Evolutionary conservation across 2,329 filamentous ascomycete species (phyloP), one percentile per base, ranked within the genome.

Genomic region (Nemania abortiva): DNA sequence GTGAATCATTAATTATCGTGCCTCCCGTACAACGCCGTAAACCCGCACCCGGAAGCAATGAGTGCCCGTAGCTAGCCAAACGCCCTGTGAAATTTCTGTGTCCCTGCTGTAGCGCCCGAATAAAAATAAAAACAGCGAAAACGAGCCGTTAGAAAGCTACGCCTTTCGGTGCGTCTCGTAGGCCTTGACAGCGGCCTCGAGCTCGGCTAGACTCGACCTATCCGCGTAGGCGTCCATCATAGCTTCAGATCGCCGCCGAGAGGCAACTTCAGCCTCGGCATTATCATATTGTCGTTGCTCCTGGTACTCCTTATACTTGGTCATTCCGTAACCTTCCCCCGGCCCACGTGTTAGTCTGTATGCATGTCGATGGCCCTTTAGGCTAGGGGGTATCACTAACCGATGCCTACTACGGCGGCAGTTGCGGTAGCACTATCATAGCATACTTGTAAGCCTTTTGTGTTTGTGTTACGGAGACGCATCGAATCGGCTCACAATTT

Each of bases 141-240:
- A 27, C 34, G 6, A 24, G 20, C 2, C 4, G 1, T 24, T 20
- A 20, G 22, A 27, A 22, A 15, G 5, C 52, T 56, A 71, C 7
- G 27, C 37, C 65, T 68, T 72, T 11, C 65, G 73, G n/a, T 74
- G 72, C 10, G 74, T 58, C 72, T 84, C 84, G 73, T 87, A 87
- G 29, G 81, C 81, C 60, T 81, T 77, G 61, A 87, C 79, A 1
- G 85, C 85, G 54, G 80, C 82, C 74, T 87, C 83, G 37, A 87
- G 78, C 70, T 82, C 82, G 29, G 83, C 81, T 3, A 87, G 78
- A 70, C 82, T 86, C 31, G 82, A 82, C 15, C 84, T 81, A 69
- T 85, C 84, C 55, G 85, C 84, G 67, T 87, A 87, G 65, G 85
- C 82, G 42, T 86, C 82, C 77, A 85, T 79, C 64, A 83, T 78